Base-by-base conservation (phyloP, 352 stramenopile genomes). In the Pythium graminicola region DNA sequence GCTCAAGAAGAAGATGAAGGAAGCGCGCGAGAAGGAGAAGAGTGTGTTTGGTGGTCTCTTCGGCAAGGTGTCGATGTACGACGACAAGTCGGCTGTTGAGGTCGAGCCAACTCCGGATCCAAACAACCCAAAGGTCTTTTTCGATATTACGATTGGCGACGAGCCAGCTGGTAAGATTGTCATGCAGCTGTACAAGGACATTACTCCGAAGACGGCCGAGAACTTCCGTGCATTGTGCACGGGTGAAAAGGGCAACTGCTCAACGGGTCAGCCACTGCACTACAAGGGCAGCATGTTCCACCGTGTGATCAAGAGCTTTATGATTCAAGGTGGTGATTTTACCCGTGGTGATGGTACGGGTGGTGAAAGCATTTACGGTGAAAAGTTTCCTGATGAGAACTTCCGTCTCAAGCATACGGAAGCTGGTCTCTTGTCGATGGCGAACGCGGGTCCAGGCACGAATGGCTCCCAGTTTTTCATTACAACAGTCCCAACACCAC, bases 271-370 rank as follows among this genome's bases (percentile, higher is more conserved):
- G 62, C 85, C 86, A 29, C 72, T 99, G 32, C 91, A 98, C 73
- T 99, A 97, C 93, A 99, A 99, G 80, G 95, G 93, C 57, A 97
- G 75, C 64, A 62, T 69, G 70, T 99, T 99, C 69, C 97, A 99
- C 72, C 93, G 97, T 47, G 92, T 99, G 52, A 99, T 99, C 70
- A 97, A 98, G 70, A 95, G 89, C 46, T 99, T 99, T 64, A 99
- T 99, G 96, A 73, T 99, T 41, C 96, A 99, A 76, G 96, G 27
- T 41, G 13, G 33, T n/a, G 33, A 41, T 6, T 41, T 19, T 41
- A 41, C 33, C 33, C 16, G 16, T 10, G 78, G 81, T 43, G 81
- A 93, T 49, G 83, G 83, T 23, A 90, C 80, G 6, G 83, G 83
- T 5, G 74, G 81, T 31, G 86, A 90, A 55, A 90, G 80, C 57